These are phyloP conservation scores for Claviceps arundinis DNA, from an alignment of 2,329 filamentous ascomycete species.

Conservation along the genomic window DNA sequence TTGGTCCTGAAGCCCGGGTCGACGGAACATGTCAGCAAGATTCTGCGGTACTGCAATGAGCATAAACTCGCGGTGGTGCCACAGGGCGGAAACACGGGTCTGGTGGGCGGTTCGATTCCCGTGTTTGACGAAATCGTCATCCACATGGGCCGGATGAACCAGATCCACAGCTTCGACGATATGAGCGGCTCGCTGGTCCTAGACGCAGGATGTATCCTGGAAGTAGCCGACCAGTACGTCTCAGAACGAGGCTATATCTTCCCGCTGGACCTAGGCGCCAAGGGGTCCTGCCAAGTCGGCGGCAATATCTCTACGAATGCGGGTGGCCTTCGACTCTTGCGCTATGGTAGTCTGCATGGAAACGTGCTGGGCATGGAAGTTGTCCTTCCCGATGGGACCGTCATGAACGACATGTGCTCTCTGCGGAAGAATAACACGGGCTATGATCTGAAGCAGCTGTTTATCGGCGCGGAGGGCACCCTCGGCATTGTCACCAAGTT, in stretches of 20 bases:
- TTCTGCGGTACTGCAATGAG: constrained; percentile 91
- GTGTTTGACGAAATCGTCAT: constrained; percentile 98
- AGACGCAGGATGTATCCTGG: constrained; percentile 83
- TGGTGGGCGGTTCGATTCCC: constrained; percentile 89
- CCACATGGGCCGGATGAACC: constrained; percentile 80
- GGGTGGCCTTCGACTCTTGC: constrained; percentile 74
- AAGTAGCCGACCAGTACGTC: constrained; percentile 75
- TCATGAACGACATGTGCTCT: constrained; percentile 77
- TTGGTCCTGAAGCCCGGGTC: constrained; percentile 76
- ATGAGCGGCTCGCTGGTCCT: constrained; percentile 82
- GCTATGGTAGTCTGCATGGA: constrained; percentile 90
- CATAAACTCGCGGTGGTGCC: constrained; percentile 86
- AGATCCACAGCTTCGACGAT: constrained; percentile 82
- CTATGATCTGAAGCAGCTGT: constrained; percentile 92
- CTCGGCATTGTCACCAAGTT: constrained; percentile 88
- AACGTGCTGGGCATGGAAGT: constrained; percentile 86
- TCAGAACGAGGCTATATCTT: constrained; percentile 79
- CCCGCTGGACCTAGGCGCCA: constrained; percentile 91
- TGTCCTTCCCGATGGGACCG: constrained; percentile 83
- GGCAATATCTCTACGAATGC: constrained; percentile 95
- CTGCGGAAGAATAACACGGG: constrained; percentile 98
- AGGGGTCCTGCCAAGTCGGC: constrained; percentile 92
- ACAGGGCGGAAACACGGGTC: constrained; percentile 90
- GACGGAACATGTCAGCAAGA: constrained; percentile 78
- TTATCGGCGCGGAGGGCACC: constrained; percentile 91